phyloP scores from a whole-genome alignment of 208 protist genomes.

The Leishmania guyanensis region DNA sequence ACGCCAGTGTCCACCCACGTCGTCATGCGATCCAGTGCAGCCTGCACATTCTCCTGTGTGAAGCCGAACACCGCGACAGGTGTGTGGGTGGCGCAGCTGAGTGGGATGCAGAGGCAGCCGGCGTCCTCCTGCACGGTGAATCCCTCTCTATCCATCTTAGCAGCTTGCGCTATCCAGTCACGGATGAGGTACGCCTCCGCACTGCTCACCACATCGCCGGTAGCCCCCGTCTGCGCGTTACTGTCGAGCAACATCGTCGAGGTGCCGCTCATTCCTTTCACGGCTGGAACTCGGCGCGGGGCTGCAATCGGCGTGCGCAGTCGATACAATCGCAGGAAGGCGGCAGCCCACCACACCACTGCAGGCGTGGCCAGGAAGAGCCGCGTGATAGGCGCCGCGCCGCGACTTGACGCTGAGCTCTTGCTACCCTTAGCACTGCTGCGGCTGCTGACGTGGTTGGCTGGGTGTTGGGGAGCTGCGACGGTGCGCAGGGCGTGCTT shows the following conservation, averaged over 20 bases:
- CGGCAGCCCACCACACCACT: conserved; percentile 42
- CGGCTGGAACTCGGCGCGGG: neutral
- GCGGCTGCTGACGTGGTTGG: neutral
- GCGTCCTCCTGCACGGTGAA: conserved; percentile 31
- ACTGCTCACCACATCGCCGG: conserved; percentile 31
- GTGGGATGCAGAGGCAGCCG: conserved; percentile 22
- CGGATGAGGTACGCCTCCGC: conserved; percentile 49
- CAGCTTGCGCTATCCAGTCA: conserved; percentile 40
- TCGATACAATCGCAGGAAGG: conserved; percentile 42
- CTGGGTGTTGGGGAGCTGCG: neutral
- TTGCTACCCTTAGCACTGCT: neutral
- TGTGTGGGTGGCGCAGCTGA: conserved; percentile 33
- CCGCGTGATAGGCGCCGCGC: conserved; percentile 13
- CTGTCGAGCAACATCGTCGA: neutral
- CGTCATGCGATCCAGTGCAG: conserved; percentile 24
- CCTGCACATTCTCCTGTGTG: conserved; percentile 26
- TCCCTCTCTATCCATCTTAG: conserved; percentile 23
- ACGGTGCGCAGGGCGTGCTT: conserved; percentile 17
- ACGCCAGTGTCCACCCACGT: conserved; percentile 35
- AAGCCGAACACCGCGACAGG: conserved; percentile 33
- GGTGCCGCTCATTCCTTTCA: neutral
- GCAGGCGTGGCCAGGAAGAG: conserved; percentile 51
- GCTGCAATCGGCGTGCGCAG: conserved; percentile 16
- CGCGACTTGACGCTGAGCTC: neutral
- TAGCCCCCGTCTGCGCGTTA: neutral